Evolutionary conservation across 805 yeast genomes (phyloP), one percentile per base, ranked within the genome.

Genomic region (Wickerhamiella slavikovae): DNA sequence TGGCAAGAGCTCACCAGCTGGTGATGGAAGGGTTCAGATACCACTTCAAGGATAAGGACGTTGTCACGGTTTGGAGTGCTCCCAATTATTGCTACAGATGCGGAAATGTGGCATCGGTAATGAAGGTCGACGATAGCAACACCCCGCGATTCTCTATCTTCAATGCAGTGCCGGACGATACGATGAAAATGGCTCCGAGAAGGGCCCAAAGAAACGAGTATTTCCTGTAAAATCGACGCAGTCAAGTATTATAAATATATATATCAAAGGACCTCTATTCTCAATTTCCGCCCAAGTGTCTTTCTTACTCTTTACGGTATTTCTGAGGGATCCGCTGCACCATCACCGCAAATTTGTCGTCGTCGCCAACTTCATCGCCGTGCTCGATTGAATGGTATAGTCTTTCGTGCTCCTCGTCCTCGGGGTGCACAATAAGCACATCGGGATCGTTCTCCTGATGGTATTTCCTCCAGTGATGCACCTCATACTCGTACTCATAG

Each of bases 1-100:
- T 85, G 34, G 95, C 98, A 8, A 65, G 98, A 43, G 96, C 96
- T 0, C 98, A 85, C 57, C 98, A 85, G 54, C 66, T 85, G 51
- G 96, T 89, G 14, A 91, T 89, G 94, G 98, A 85, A 50, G 98
- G 98, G 2, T 85, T 80, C 62, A 68, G 85, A 41, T 89, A 83
- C 50, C 96, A 89, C 55, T 89, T 89, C 58, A 80, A 82, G 37
- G 94, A 85, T 40, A 79, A 82, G 45, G 93, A 79, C 47, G 95
- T 85, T 30, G 98, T 85, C 22, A 85, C 98, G 1, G 96, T 85
- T 22, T 85, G 96, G 96, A 71, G 83, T 8, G 95, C 95, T 12
- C 96, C 96, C 27, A 83, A 83, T 52, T 83, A 83, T 57, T 83
- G 96, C 57, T 85, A 85, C 54, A 64, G 96, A 46, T 85, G 96